Evolutionary conservation across 2,329 filamentous ascomycete species (phyloP), one percentile per base, ranked within the genome.

Genomic region (Verticillium alfalfae): DNA sequence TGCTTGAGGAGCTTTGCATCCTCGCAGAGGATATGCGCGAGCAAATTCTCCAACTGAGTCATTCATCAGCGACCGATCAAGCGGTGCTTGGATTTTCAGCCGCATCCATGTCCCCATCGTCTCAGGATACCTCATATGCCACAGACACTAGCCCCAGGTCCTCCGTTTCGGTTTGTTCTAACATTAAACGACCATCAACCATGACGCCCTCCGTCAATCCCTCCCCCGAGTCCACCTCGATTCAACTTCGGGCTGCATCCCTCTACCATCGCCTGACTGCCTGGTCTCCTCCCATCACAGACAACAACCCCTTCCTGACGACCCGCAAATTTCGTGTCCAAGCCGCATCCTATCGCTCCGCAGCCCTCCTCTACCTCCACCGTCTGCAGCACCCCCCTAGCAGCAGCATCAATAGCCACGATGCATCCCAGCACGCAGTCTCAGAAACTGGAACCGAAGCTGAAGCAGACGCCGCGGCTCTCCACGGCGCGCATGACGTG

Each of bases 401-500:
- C 9, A 65, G 62, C 18, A 18, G 10, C 13, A 16, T 34, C 36
- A 13, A 7, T 2, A 10, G 2, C 36, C 3, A 13, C 36, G 13
- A 13, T 8, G 36, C 9, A 37, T 37, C 52, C 52, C n/a, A 55
- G n/a, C 52, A 12, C 52, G 13, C 13, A 9, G 34, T 7, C 38
- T 37, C 34, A 2, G 36, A 37, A 37, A 37, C 36, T 5, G 39
- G 7, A 6, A n/a, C 39, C 39, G 56, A 36, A 18, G 37, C 60
- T 3, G 65, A 66, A 22, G 66, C 65, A 16, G 69, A 73, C 54
- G 54, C 61, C 0, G 65, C 65, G 36, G 70, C 70, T 2, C 56
- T 71, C 4, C 60, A 61, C 2, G 68, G 66, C 63, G 70, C 70
- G 15, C 70, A 70, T 59, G 70, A 72, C 18, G 64, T 72, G n/a